phyloP scores from a whole-genome alignment of 129 eudicot genomes.

The Centaurea solstitialis region DNA sequence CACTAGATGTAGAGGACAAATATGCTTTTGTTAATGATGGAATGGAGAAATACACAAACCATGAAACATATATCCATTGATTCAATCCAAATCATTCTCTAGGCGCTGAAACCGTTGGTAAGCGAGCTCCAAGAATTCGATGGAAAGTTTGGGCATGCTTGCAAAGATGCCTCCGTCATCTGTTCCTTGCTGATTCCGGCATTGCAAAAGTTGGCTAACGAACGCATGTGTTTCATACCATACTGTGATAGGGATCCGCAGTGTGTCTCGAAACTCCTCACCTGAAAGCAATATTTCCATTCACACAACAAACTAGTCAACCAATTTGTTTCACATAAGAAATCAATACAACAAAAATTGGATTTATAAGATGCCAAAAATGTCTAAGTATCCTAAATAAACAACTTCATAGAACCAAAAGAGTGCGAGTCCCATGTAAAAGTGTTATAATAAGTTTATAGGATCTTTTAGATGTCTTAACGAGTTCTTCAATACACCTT shows the following conservation, averaged over 20 bases:
- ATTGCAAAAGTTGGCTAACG: conserved; percentile 76
- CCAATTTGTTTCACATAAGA: background rate
- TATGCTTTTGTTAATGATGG: background rate
- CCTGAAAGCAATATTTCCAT: conserved; percentile 40
- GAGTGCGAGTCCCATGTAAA: background rate
- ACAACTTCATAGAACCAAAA: background rate
- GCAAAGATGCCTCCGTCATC: conserved; percentile 73
- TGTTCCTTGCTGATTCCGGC: conserved; percentile 62
- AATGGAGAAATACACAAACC: background rate
- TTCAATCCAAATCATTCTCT: conserved; percentile 13
- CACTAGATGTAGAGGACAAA: background rate
- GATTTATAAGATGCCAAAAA: background rate
- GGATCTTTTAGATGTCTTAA: background rate
- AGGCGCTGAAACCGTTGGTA: conserved; percentile 66
- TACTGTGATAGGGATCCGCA: conserved; percentile 81
- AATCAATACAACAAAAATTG: background rate
- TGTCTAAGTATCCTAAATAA: background rate
- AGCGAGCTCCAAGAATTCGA: conserved; percentile 71
- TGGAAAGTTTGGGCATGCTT: conserved; percentile 61
- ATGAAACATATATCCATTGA: background rate
- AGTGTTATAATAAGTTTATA: background rate
- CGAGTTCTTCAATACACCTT: background rate
- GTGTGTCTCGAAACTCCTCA: conserved; percentile 71
- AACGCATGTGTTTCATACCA: conserved; percentile 84
- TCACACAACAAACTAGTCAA: background rate